These are phyloP conservation scores for Fraxinus paxiana DNA, from an alignment of 305 asterid genomes.

Conservation along the genomic window DNA sequence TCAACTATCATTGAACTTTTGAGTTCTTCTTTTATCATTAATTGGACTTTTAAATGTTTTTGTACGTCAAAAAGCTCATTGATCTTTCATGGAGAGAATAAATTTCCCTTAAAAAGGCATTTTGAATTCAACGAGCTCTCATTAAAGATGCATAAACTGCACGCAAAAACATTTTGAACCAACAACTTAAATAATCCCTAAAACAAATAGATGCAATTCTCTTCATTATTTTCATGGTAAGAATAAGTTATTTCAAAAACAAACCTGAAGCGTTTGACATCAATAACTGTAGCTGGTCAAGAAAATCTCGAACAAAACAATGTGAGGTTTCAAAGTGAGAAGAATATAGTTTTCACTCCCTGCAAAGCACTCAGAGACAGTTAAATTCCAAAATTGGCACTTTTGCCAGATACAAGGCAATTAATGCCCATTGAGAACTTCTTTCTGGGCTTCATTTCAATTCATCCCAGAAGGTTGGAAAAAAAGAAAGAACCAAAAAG, in stretches of 20 bases:
- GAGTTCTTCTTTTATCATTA: not conserved
- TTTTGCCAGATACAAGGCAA: slow-evolving; percentile 22
- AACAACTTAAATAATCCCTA: not conserved
- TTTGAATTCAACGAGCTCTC: not conserved
- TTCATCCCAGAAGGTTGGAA: slow-evolving; percentile 30
- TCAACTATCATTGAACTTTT: not conserved
- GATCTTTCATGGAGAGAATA: not conserved
- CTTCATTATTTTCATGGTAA: not conserved
- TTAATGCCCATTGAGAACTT: slow-evolving; percentile 22
- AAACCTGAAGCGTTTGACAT: not conserved
- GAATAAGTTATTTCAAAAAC: not conserved
- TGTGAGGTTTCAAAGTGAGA: not conserved
- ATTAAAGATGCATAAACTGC: not conserved
- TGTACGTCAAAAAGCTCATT: not conserved
- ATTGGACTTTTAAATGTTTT: not conserved
- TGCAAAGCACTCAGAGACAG: not conserved
- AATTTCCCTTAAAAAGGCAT: not conserved
- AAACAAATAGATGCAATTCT: not conserved
- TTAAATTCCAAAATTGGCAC: slow-evolving; percentile 8
- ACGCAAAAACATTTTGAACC: not conserved
- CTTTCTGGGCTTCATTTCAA: slow-evolving; percentile 27
- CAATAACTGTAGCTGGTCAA: not conserved
- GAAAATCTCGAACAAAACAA: not conserved
- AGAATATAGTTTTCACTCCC: not conserved
- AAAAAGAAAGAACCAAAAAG: not conserved